Evolutionary conservation across 768 basidiomycete genomes (phyloP).

Genomic region (Lactarius vividus): DNA sequence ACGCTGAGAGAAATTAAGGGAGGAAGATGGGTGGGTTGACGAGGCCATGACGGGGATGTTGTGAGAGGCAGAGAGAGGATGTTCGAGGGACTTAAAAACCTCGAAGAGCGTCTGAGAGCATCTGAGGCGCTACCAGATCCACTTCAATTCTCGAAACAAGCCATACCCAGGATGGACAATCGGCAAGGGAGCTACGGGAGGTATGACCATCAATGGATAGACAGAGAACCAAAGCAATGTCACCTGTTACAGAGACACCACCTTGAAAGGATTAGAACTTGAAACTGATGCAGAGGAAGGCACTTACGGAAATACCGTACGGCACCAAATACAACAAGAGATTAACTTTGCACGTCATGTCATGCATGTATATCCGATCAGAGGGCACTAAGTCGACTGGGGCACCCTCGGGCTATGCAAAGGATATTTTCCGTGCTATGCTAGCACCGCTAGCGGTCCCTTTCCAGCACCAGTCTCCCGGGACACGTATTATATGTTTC

Average conservation of each 20-base stretch:
- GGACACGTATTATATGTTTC: background rate
- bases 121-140: slow-evolving; percentile 4
- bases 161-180: slow-evolving; percentile 18
- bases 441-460: background rate
- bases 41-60: slow-evolving; percentile 5
- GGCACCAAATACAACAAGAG: background rate
- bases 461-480: background rate
- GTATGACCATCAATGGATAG: background rate
- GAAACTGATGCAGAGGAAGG: slow-evolving; percentile 5
- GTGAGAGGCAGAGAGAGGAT: slow-evolving; percentile 11
- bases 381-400: background rate
- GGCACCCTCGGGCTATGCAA: background rate
- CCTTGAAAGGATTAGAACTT: slow-evolving; percentile 16
- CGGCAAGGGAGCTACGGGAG: slow-evolving; percentile 6
- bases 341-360: background rate
- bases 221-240: background rate
- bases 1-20: background rate
- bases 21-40: background rate
- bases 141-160: background rate
- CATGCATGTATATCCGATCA: background rate
- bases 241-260: background rate
- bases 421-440: background rate
- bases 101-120: slow-evolving; percentile 8
- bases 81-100: slow-evolving; percentile 4
- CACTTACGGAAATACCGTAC: slow-evolving; percentile 1